These are phyloP conservation scores for Asclepias syriaca DNA, from an alignment of 257 asterid species.

Conservation along the genomic window DNA sequence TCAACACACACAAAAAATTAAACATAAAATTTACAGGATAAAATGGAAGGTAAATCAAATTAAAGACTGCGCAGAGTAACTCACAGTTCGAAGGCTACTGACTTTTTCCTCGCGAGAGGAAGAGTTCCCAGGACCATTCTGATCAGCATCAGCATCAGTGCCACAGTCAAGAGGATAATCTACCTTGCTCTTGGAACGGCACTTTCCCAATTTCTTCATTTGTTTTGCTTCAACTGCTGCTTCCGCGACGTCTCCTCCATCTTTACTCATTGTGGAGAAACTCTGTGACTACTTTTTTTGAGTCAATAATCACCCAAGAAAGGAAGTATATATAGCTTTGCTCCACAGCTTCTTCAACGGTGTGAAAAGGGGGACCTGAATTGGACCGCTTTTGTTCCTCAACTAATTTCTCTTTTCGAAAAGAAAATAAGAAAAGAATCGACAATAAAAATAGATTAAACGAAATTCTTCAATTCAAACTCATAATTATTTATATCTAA, in stretches of 20 bases:
- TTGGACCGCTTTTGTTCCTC: neutral
- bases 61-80: conserved; percentile 19
- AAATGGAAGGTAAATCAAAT: neutral
- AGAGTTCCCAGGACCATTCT: conserved; percentile 65
- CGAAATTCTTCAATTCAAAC: too few species aligned
- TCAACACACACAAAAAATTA: neutral
- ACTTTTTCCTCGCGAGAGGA: conserved; percentile 93
- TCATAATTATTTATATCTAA: too few species aligned
- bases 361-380: neutral
- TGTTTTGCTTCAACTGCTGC: conserved; percentile 47
- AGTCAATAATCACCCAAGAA: conserved; percentile 29
- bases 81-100: conserved; percentile 95
- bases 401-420: too few species aligned
- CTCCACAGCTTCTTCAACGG: neutral
- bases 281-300: conserved; percentile 14
- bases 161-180: conserved; percentile 75
- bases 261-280: conserved; percentile 39
- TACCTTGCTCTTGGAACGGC: conserved; percentile 58
- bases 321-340: conserved; percentile 2
- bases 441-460: too few species aligned
- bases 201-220: conserved; percentile 52
- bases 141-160: conserved; percentile 74
- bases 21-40: neutral
- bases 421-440: too few species aligned
- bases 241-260: conserved; percentile 49